Conservation (phyloP, 2,329 filamentous ascomycete species). For the Scortechinia acanthostroma region DNA sequence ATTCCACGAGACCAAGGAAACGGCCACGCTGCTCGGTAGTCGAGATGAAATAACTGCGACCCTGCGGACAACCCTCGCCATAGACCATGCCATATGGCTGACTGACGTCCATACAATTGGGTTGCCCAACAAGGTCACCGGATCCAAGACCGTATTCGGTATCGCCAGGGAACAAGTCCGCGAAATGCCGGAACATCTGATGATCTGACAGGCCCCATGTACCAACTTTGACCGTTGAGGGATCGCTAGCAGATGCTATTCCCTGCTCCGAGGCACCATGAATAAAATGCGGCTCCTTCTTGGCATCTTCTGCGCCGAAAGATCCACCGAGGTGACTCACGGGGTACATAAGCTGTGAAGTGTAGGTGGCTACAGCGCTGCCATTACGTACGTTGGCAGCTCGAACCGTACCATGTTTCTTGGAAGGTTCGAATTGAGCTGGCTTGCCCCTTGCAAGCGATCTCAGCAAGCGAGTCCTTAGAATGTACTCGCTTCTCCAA, state of each 20-base stretch:
- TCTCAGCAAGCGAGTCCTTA: constrained; percentile 76
- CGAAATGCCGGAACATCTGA: constrained; percentile 69
- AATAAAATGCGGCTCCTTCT: constrained; percentile 71
- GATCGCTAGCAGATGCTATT: constrained; percentile 75
- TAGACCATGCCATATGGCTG: constrained; percentile 76
- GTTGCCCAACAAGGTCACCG: constrained; percentile 69
- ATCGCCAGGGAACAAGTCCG: constrained; percentile 69
- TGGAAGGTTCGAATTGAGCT: constrained; percentile 32
- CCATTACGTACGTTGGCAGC: constrained; percentile 45
- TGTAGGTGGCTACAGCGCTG: constrained; percentile 75
- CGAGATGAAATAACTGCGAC: constrained; percentile 71
- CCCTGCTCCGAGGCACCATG: constrained; percentile 78
- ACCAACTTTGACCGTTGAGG: constrained; percentile 67
- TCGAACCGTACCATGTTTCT: constrained; percentile 39
- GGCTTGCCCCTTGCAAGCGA: constrained; percentile 80
- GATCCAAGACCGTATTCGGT: constrained; percentile 68
- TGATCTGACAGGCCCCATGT: constrained; percentile 76
- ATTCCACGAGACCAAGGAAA: constrained; percentile 59
- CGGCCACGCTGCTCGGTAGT: constrained; percentile 70
- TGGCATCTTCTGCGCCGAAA: constrained; percentile 56
- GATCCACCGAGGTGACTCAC: constrained; percentile 75
- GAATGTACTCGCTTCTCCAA: constrained; percentile 91
- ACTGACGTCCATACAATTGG: constrained; percentile 87
- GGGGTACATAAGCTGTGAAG: constrained; percentile 72
- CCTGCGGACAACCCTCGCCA: constrained; percentile 80